phyloP scores from a whole-genome alignment of 129 eudicot species.

The Daucus carota region DNA sequence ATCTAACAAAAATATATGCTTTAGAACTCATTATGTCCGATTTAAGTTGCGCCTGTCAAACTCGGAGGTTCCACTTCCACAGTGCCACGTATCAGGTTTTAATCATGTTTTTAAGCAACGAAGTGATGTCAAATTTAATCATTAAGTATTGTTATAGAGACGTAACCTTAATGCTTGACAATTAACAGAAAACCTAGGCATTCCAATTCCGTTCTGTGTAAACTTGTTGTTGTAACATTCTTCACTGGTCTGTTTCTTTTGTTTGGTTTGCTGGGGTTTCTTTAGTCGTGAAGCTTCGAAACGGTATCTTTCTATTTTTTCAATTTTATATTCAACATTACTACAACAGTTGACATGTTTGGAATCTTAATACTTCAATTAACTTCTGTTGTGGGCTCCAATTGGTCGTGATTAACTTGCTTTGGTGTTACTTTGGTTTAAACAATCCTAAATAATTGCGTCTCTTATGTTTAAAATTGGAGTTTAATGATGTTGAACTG shows the following conservation, averaged over 20 bases:
- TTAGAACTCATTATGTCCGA: not conserved
- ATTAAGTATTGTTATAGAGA: not conserved
- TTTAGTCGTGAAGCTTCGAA: not conserved
- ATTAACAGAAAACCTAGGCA: not conserved
- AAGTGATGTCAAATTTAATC: not conserved
- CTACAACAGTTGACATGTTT: not conserved
- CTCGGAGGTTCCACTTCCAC: not conserved
- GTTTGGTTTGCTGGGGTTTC: not conserved
- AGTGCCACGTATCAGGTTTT: not conserved
- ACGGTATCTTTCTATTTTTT: not conserved
- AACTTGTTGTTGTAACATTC: not conserved
- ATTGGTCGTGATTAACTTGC: not conserved
- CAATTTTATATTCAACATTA: not conserved
- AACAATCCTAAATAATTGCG: not conserved
- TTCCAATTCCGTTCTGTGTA: not conserved
- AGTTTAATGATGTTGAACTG: not conserved
- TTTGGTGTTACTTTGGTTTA: not conserved
- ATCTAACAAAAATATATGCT: too few relatives aligned
- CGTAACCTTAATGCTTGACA: conserved; percentile 5
- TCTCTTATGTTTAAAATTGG: not conserved
- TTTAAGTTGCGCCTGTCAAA: not conserved
- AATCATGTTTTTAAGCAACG: not conserved
- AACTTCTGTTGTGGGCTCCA: not conserved
- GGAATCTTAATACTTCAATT: not conserved
- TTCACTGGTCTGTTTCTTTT: not conserved